phyloP scores from a whole-genome alignment of 805 yeast species.

The Yarrowia sp. region DNA sequence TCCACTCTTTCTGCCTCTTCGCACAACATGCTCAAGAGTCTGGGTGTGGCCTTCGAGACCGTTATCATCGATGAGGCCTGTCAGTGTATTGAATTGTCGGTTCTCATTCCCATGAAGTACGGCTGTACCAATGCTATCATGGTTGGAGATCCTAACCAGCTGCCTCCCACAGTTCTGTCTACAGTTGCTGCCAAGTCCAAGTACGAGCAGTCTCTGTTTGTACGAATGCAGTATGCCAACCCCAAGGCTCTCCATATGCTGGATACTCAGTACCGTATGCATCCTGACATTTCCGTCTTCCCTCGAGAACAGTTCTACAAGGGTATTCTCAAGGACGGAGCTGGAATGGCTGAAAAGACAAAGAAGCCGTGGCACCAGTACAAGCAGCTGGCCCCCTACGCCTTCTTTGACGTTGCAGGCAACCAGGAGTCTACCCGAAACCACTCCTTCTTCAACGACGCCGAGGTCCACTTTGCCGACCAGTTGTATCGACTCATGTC shows the following conservation, averaged over 20 bases:
- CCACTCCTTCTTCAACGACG: conserved; percentile 70
- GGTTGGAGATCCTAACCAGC: conserved; percentile 99
- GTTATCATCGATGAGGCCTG: conserved; percentile 98
- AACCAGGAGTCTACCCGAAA: conserved; percentile 66
- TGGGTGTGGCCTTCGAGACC: conserved; percentile 82
- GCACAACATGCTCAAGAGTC: conserved; percentile 77
- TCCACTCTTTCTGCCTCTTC: conserved; percentile 95
- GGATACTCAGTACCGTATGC: conserved; percentile 97
- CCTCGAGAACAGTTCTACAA: conserved; percentile 86
- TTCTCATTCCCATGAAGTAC: conserved; percentile 88
- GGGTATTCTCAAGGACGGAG: conserved; percentile 78
- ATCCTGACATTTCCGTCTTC: conserved; percentile 85
- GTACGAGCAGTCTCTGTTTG: conserved; percentile 92
- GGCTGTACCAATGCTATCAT: conserved; percentile 90
- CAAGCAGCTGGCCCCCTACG: conserved; percentile 70
- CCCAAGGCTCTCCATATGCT: conserved; percentile 69
- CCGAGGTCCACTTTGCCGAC: conserved; percentile 76
- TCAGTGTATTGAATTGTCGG: conserved; percentile 92
- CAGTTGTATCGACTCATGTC: conserved; percentile 66
- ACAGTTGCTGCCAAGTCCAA: conserved; percentile 79
- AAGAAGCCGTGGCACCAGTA: conserved; percentile 75
- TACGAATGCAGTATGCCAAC: conserved; percentile 80
- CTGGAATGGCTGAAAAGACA: conserved; percentile 66
- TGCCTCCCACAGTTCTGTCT: conserved; percentile 95
- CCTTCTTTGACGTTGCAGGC: conserved; percentile 73